These are phyloP conservation scores for Trichosanthes cucumerina DNA, from an alignment of 306 rosid species.

Conservation along the genomic window DNA sequence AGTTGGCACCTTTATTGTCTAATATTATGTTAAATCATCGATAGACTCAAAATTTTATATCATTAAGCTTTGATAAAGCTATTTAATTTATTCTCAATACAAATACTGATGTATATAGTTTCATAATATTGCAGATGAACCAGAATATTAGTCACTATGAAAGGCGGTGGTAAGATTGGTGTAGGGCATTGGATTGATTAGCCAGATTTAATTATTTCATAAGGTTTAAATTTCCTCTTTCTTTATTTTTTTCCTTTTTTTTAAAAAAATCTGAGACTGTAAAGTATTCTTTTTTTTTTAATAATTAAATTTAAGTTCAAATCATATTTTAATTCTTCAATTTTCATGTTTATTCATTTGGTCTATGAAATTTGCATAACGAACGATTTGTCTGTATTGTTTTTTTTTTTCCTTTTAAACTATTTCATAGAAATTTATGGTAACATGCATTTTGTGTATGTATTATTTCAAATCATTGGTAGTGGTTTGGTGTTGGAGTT, in stretches of 20 bases:
- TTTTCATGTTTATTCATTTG: not conserved
- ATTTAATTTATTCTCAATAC: not conserved
- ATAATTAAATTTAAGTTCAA: not conserved
- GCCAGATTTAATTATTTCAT: not conserved
- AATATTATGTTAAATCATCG: not conserved
- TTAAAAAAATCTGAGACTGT: not conserved
- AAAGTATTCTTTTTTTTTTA: not conserved
- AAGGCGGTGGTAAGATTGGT: not conserved
- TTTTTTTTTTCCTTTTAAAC: not conserved
- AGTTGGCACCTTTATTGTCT: not conserved
- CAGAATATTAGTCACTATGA: constrained; percentile 1
- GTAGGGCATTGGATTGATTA: not conserved
- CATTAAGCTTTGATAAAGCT: not conserved
- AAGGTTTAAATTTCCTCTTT: not conserved
- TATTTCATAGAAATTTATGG: not conserved
- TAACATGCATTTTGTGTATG: not conserved
- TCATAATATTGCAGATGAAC: constrained; percentile 8
- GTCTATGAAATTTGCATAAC: not conserved
- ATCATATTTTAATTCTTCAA: not conserved
- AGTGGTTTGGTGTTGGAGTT: not conserved
- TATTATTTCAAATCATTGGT: not conserved
- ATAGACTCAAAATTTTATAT: not conserved
- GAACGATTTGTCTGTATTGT: not conserved
- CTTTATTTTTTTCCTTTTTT: not conserved
- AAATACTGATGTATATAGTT: not conserved